Evolutionary conservation across 2,329 filamentous ascomycete genomes (phyloP), one percentile per base, ranked within the genome.

Genomic region (Ceratocystis colombiana): DNA sequence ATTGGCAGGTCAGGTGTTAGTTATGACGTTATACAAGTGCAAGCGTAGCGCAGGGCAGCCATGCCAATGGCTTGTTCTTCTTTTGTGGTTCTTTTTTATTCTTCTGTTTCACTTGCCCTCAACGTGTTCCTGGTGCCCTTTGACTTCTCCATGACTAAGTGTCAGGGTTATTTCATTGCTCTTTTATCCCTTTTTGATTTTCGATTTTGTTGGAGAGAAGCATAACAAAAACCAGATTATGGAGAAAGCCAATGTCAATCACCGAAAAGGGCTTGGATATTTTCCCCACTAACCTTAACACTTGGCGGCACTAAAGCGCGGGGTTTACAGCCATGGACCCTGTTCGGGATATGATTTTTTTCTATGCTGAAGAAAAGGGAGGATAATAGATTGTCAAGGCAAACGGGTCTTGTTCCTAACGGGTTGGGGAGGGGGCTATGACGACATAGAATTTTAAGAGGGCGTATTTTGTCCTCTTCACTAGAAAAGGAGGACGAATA

Each of bases 271-370:
- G 59, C 33, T 22, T 62, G 30, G 15, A 8, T 30, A 30, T 28
- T 30, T 57, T 57, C 53, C 53, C 53, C 53, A 57, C 53, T 33
- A 57, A 57, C n/a, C n/a, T 57, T 57, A 33, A n/a, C 53, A 57
- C 53, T 57, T 57, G 53, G 53, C 53, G 53, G 25, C 53, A 57
- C 53, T 57, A 57, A 57, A 57, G 53, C 53, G 53, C 53, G 53
- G 53, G 53, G 53, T 57, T 57, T 57, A 57, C 53, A 57, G 53
- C 53, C 53, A 57, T 57, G 17, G 53, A 57, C 53, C 53, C 53
- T 57, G 53, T 33, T 57, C 17, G 53, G 25, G 53, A 30, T 17
- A 22, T 33, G 15, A 33, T 57, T 33, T 57, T 7, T 57, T 28
- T 28, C 57, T 25, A 2, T 62, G 37, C 12, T 62, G 30, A 33